These are phyloP conservation scores for Coffea humblotiana DNA, from an alignment of 305 asterid genomes.

Conservation along the genomic window DNA sequence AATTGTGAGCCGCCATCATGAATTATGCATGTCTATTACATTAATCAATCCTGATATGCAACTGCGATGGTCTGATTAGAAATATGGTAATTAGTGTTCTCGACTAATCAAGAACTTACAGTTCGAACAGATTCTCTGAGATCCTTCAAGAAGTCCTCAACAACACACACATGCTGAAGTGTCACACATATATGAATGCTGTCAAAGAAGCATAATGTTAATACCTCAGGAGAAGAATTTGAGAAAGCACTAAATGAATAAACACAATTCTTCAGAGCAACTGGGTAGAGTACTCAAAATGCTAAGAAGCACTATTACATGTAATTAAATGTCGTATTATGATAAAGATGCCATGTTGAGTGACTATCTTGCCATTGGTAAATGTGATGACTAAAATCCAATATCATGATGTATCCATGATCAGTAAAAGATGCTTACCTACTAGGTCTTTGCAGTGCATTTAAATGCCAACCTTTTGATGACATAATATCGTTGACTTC, in stretches of 20 bases:
- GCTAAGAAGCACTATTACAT: not conserved
- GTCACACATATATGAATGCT: constrained; percentile 97
- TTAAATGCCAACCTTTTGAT: constrained; percentile 95
- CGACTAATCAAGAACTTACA: constrained; percentile 44
- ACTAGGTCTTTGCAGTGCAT: constrained; percentile 95
- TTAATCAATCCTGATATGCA: not conserved
- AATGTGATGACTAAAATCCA: not conserved
- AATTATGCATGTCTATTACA: not conserved
- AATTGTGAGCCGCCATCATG: not conserved
- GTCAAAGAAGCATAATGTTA: constrained; percentile 26
- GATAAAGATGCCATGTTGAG: not conserved
- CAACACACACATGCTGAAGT: constrained; percentile 79
- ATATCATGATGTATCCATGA: not conserved
- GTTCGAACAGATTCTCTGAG: constrained; percentile 62
- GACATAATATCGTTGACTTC: constrained; percentile 91
- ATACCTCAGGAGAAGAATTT: constrained; percentile 15
- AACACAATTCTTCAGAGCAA: not conserved
- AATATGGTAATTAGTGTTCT: not conserved
- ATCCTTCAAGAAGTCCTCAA: constrained; percentile 74
- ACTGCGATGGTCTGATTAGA: not conserved
- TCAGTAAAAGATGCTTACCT: constrained; percentile 45
- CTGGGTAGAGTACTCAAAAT: not conserved
- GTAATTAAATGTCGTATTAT: not conserved
- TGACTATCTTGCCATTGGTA: not conserved
- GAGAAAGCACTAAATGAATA: constrained; percentile 1